Percentiles rank a stretch among this genome's conserved stretches.
These are phyloP conservation scores for Cucurbitaria berberidis DNA, from an alignment of 2,329 filamentous ascomycete genomes.

Conservation along the genomic window DNA sequence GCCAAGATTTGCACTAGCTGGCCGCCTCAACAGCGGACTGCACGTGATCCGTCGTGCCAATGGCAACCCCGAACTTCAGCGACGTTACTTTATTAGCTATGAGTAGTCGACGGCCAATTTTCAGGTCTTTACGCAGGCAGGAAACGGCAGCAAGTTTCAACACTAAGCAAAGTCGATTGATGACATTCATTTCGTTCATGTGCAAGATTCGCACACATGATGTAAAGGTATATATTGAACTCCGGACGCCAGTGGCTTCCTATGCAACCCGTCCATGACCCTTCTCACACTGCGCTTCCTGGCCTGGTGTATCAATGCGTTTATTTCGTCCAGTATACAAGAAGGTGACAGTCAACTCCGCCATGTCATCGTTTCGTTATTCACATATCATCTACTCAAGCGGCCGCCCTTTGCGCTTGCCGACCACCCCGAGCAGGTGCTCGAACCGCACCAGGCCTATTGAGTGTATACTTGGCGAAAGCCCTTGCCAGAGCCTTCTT, in stretches of 20 bases:
- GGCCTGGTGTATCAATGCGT: slow-evolving; percentile 27
- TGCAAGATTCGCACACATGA: background rate
- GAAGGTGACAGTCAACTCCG: slow-evolving; percentile 4
- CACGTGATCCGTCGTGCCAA: background rate
- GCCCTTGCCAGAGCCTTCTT: slow-evolving; percentile 94
- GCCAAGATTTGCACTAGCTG: slow-evolving; percentile 26
- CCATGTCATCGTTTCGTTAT: slow-evolving; percentile 5
- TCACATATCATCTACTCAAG: slow-evolving; percentile 14
- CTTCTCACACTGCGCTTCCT: background rate
- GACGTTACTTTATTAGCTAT: background rate
- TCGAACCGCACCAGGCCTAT: slow-evolving; percentile 52
- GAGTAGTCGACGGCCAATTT: too few relatives aligned
- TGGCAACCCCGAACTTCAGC: background rate
- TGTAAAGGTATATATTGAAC: background rate
- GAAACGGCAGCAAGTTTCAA: too few relatives aligned
- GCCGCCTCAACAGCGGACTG: too few relatives aligned
- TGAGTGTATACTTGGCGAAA: slow-evolving; percentile 85
- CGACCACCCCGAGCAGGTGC: slow-evolving; percentile 32
- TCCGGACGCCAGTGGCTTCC: background rate
- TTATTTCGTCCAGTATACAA: slow-evolving; percentile 7
- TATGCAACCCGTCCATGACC: background rate
- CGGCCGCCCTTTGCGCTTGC: slow-evolving; percentile 37
- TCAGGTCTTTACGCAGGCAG: too few relatives aligned
- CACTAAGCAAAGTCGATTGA: background rate
- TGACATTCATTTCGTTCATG: background rate